A percentile compares a stretch with the other conserved stretches of the same genome.
Conservation (phyloP, 1,139 yeast species). For the Saccharomyces hybrid region DNA sequence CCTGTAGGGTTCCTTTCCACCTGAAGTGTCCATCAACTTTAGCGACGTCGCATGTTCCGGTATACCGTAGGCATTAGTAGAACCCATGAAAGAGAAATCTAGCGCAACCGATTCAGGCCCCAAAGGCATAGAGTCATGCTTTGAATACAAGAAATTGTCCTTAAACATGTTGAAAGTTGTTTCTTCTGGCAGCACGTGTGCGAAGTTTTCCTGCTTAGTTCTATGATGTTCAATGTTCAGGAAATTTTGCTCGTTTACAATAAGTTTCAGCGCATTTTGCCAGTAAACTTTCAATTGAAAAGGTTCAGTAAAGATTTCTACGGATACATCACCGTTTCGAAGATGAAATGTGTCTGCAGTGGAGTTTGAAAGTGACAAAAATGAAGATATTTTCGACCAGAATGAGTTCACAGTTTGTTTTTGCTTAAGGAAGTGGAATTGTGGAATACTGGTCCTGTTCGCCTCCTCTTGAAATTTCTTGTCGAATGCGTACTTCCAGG, state of each 20-base stretch:
- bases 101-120: conserved; percentile 90
- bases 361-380: not conserved
- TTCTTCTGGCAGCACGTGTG: conserved; percentile 44
- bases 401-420: not conserved
- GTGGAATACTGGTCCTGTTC: not conserved
- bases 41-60: conserved; percentile 92
- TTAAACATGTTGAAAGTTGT: conserved; percentile 48
- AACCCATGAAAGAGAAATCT: conserved; percentile 62
- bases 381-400: not conserved
- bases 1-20: conserved; percentile 63
- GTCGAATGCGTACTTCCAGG: conserved; percentile 54
- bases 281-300: conserved; percentile 46
- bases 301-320: conserved; percentile 41
- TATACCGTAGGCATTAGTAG: conserved; percentile 70
- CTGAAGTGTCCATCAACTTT: conserved; percentile 55
- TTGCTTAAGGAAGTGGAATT: not conserved
- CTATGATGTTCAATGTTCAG: conserved; percentile 79
- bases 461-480: conserved; percentile 12
- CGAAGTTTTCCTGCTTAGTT: conserved; percentile 35
- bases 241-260: conserved; percentile 60
- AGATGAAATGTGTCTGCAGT: conserved; percentile 17
- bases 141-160: conserved; percentile 57
- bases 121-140: conserved; percentile 52
- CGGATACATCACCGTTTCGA: conserved; percentile 39
- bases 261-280: conserved; percentile 42